Conservation (phyloP, 345 rosid species). For the Turritis glabra region DNA sequence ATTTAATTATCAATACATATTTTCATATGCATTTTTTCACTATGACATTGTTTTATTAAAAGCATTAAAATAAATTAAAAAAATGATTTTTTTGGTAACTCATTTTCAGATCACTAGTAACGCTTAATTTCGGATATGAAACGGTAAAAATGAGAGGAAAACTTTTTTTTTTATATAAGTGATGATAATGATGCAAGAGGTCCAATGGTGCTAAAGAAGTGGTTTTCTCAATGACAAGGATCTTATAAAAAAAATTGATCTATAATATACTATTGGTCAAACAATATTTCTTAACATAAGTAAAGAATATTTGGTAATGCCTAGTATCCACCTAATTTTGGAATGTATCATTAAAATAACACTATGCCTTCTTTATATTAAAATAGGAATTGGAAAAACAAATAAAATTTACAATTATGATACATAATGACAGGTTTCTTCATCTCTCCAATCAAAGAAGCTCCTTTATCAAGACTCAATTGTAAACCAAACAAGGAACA, state of each 20-base stretch:
- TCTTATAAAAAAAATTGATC: not conserved
- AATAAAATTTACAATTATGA: slow-evolving; percentile 5
- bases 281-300: slow-evolving; percentile 18
- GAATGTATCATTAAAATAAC: slow-evolving; percentile 22
- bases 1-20: not conserved
- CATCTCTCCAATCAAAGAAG: slow-evolving; percentile 41
- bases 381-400: not conserved
- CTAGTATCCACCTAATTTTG: slow-evolving; percentile 35
- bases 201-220: slow-evolving; percentile 28
- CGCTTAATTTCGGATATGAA: slow-evolving; percentile 3
- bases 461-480: slow-evolving; percentile 39
- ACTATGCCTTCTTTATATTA: not conserved
- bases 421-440: slow-evolving; percentile 25
- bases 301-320: slow-evolving; percentile 31
- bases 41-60: not conserved
- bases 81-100: not conserved
- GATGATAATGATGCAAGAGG: not conserved
- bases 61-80: not conserved
- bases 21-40: not conserved
- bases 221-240: not conserved
- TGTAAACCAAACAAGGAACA: slow-evolving; percentile 43
- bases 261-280: slow-evolving; percentile 26
- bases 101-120: not conserved
- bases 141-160: not conserved
- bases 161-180: not conserved